Percentiles rank a stretch among this genome's conserved stretches.
phyloP scores from a whole-genome alignment of 192 early-diverging fungal genomes.

The Umbelopsis sp. region DNA sequence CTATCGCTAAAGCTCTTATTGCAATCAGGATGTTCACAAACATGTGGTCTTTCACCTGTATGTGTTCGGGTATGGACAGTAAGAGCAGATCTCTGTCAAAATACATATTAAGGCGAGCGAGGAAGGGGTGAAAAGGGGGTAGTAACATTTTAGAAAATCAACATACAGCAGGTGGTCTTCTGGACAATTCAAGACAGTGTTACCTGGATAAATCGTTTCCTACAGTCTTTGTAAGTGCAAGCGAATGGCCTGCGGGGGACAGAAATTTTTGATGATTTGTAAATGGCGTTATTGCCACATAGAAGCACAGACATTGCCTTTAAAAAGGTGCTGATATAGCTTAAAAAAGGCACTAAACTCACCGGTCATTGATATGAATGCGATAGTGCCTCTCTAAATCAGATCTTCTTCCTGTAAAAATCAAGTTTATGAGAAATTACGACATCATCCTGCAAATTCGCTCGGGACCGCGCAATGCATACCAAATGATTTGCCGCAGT shows the following conservation, averaged over 20 bases:
- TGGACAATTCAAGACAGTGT: background rate
- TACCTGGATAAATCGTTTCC: conserved; percentile 77
- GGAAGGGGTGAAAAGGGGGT: background rate
- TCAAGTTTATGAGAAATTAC: background rate
- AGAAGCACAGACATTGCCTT: conserved; percentile 9
- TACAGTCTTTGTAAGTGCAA: conserved; percentile 63
- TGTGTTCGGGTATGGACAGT: conserved; percentile 79
- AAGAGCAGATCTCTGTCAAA: conserved; percentile 68
- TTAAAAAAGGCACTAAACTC: conserved; percentile 10
- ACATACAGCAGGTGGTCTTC: background rate
- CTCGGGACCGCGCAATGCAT: conserved; percentile 28
- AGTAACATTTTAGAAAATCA: background rate
- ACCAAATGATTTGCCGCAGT: conserved; percentile 73
- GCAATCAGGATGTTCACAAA: conserved; percentile 67
- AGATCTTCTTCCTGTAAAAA: conserved; percentile 43
- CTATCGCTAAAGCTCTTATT: conserved; percentile 78
- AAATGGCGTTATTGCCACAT: background rate
- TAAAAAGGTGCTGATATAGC: background rate
- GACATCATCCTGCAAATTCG: background rate
- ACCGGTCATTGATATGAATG: conserved; percentile 78
- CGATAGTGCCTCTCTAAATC: conserved; percentile 74
- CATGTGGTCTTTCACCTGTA: conserved; percentile 70
- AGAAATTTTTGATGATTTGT: too few relatives aligned
- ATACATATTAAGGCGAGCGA: background rate
- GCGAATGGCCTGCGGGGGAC: conserved; percentile 55